Base-by-base conservation (phyloP, 495 filamentous ascomycete genomes). In the Aspergillus sclerotioniger region DNA sequence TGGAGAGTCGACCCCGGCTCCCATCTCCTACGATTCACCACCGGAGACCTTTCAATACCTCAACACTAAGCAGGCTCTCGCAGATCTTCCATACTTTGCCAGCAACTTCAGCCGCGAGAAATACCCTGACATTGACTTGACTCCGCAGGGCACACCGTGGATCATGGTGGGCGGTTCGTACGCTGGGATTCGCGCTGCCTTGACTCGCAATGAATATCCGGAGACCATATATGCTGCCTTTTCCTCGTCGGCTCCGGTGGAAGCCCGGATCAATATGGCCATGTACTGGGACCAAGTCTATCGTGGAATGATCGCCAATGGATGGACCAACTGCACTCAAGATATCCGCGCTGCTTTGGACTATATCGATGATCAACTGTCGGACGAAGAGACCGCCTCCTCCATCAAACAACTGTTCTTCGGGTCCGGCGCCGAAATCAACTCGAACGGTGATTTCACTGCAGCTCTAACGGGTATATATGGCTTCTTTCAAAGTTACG, bases 161-260 rank as follows among this genome's bases (percentile, higher is more conserved):
- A 65, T 87, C 31, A 81, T 84, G 69, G 52, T 85, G 1, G 84
- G 84, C 44, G 83, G 81, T 9, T 84, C 81, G 9, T 86, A 87
- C 63, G 67, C 84, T 5, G 84, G 83, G 1, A 79, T 79, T 59
- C 76, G 83, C 3, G 73, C 80, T 0, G 82, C 83, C 0, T 76
- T 84, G 51, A 75, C 79, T 60, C 80, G 84, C 16, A 65, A 80
- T 10, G 67, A 74, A 51, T 85, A 85, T 51, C 84, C 84, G 0
- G 75, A 83, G 6, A 85, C 80, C 6, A 82, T 86, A 32, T 83
- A 68, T 58, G 77, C 82, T 0, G 64, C 79, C 0, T 85, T 63
- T 59, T 75, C 84, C 3, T 82, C 84, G 0, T 85, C 83, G 0
- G 83, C 83, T 3, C 81, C 83, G 0, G 74, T 82, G 0, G 64